Conservation (phyloP, 208 protist species). For the Lotmaria passim region DNA sequence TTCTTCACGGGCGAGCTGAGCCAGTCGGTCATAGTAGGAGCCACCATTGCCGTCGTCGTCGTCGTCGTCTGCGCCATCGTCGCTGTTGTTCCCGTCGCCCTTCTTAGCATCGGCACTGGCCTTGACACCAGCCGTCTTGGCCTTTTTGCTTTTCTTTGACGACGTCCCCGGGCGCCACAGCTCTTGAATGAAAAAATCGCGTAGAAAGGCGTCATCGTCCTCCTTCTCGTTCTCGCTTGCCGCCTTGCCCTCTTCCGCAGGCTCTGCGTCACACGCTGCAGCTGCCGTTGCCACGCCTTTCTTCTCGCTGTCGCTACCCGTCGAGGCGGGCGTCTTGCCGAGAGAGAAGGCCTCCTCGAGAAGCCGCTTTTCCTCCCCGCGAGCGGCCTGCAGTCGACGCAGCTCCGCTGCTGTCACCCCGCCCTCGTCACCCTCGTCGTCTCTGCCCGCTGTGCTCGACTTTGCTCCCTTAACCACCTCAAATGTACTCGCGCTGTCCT, state of each 20-base stretch:
- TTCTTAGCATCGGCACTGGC: background rate
- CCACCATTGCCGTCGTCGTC: constrained; percentile 35
- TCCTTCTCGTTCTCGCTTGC: background rate
- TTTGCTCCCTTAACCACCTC: constrained; percentile 32
- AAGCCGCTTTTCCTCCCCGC: constrained; percentile 30
- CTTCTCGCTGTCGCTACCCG: constrained; percentile 1
- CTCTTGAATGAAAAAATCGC: constrained; percentile 80
- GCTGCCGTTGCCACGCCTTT: constrained; percentile 4
- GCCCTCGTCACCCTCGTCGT: constrained; percentile 15
- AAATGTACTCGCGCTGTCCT: constrained; percentile 60
- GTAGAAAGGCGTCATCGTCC: constrained; percentile 61
- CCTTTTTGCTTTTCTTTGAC: constrained; percentile 8
- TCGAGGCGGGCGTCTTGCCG: constrained; percentile 2
- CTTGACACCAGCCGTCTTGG: too few relatives aligned
- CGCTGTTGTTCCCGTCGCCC: constrained; percentile 17
- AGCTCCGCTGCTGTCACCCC: constrained; percentile 11
- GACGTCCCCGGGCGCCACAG: constrained; percentile 53
- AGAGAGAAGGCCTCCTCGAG: constrained; percentile 35
- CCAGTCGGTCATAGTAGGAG: constrained; percentile 53
- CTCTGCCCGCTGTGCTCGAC: constrained; percentile 11
- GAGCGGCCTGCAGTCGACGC: constrained; percentile 2
- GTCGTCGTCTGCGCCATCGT: constrained; percentile 31
- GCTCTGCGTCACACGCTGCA: too few relatives aligned
- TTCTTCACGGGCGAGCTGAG: constrained; percentile 75
- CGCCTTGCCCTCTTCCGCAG: background rate